These are phyloP conservation scores for Alternaria metachromatica DNA, from an alignment of 2,329 filamentous ascomycete species.

Conservation along the genomic window DNA sequence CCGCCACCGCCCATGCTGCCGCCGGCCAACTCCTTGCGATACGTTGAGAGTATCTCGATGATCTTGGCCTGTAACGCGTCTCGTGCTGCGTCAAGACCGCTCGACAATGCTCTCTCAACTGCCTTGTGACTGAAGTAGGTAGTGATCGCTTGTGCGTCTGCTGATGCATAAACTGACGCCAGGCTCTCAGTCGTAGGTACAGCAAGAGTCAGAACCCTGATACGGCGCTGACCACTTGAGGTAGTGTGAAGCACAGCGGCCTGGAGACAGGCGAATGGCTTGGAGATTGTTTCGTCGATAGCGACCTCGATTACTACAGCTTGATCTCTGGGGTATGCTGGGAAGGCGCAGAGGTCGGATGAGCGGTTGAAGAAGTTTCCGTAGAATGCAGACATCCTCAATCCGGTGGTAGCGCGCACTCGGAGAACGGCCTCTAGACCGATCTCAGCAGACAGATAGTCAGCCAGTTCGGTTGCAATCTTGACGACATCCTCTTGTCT, in stretches of 20 bases:
- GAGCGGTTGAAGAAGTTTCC: conserved; percentile 99
- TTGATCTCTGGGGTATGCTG: conserved; percentile 95
- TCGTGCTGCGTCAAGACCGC: conserved; percentile 85
- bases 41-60: conserved; percentile 90
- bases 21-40: conserved; percentile 94
- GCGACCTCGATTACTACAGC: conserved; percentile 98
- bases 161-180: conserved; percentile 90
- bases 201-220: conserved; percentile 90
- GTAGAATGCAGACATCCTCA: conserved; percentile 98
- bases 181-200: conserved; percentile 91
- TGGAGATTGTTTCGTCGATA: conserved; percentile 92
- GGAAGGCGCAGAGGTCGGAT: conserved; percentile 96
- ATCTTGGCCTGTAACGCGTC: conserved; percentile 92
- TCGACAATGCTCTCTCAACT: conserved; percentile 85
- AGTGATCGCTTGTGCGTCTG: conserved; percentile 91
- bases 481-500: conserved; percentile 96
- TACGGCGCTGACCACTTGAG: conserved; percentile 94
- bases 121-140: conserved; percentile 98
- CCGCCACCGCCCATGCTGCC: conserved; percentile 93
- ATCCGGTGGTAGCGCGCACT: conserved; percentile 90
- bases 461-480: conserved; percentile 95
- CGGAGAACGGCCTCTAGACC: conserved; percentile 94
- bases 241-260: conserved; percentile 96
- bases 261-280: conserved; percentile 82
- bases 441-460: conserved; percentile 96